Evolutionary conservation across 2,329 filamentous ascomycete species (phyloP), one percentile per base, ranked within the genome.

Genomic region (Whalleya microplaca): DNA sequence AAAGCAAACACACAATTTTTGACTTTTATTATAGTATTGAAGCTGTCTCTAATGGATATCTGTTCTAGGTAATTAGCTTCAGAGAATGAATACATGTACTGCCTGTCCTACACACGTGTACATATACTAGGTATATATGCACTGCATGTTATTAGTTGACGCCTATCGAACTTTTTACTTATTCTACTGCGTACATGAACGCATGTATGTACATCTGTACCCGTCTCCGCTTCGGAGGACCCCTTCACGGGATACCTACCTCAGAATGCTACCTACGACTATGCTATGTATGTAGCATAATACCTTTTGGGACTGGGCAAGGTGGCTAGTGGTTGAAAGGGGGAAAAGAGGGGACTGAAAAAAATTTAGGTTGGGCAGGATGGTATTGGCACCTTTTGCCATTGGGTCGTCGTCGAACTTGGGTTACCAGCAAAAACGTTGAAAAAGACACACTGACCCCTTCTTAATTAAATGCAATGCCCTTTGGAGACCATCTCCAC

Each of bases 161-260:
- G 27, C 27, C 27, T 29, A 29, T 29, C 27, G 6, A 12, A 12
- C 27, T 29, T 5, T 12, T 12, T 5, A 12, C 27, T 12, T 29
- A 5, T 29, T n/a, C n/a, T n/a, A n/a, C n/a, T n/a, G n/a, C n/a
- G n/a, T 27, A 27, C 23, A 9, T 27, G 23, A 40, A 41, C 21
- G 29, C 14, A 41, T 16, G n/a, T 10, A 18, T 20, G 44, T 51
- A 45, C 57, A 52, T 56, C 23, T n/a, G 20, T 27, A 27, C 55
- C 50, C 51, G 51, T 63, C 60, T 53, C 59, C 60, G 57, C 57
- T 57, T 58, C 60, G 60, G 60, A 42, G 43, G 55, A 56, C 40
- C 54, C 32, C 51, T 56, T 51, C 18, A 56, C 45, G 45, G 58
- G 48, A 54, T 41, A 57, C 51, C n/a, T n/a, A n/a, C n/a, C n/a